Base-by-base conservation (phyloP, 2,329 filamentous ascomycete species). In the Plenodomus lindquistii region DNA sequence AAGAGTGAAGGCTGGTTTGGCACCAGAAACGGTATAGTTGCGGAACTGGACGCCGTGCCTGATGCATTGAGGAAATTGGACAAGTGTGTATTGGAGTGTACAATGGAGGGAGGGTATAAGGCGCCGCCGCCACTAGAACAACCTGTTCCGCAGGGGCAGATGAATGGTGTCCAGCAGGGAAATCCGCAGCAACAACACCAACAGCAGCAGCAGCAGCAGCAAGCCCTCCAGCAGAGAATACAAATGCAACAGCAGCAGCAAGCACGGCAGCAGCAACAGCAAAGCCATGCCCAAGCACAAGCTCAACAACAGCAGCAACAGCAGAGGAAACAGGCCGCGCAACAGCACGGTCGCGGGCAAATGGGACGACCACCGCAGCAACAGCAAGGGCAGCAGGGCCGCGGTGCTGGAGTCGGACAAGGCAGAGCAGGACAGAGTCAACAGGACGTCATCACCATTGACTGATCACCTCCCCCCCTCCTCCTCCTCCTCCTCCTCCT, bases 11-110 rank as follows among this genome's bases (percentile, higher is more conserved):
- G 65, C 11, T 77, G 74, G 72, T 62, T 63, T 15, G 75, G 75
- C 1, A 60, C 74, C 10, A 59, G 66, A 1, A 71, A 63, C 13
- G 70, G 73, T 8, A 57, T 76, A 8, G 54, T 77, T 1, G 70
- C 73, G 9, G 57, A 69, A 2, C 48, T 70, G 11, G 59, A 67
- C 13, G 73, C 70, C 1, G 57, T 75, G 11, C 63, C 59, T 15
- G 60, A 66, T 22, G 72, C 70, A 13, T 41, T 79, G 22, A 53
- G 60, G 38, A 66, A 61, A 38, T 57, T 78, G 6, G 66, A 79
- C 48, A 63, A 68, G 19, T 52, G 67, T 18, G 67, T 79, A 5
- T 45, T 70, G 21, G 55, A 50, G n/a, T 74, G 62, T 48, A 63
- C 54, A 13, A 64, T 68, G 49, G 57, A 61, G 35, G 63, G 61